Base-by-base conservation (phyloP, 1,139 yeast genomes). In the Diutina sp. region DNA sequence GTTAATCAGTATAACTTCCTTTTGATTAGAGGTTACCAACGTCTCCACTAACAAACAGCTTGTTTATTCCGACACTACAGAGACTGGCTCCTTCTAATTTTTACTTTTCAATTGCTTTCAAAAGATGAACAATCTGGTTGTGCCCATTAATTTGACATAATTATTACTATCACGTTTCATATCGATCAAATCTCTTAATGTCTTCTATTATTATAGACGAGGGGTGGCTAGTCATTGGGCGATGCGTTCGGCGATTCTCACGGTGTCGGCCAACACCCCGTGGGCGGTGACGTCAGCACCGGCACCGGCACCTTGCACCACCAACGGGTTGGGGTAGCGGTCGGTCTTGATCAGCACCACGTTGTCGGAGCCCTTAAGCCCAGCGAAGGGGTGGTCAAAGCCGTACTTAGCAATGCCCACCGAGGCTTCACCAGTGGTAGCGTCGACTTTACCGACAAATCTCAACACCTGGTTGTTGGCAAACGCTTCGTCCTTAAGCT, bases 221-320 rank as follows among this genome's bases (percentile, higher is more conserved):
- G 41, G 41, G 29, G 21, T 18, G 6, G 44, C 14, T 52, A 51
- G 45, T 58, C 67, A 74, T 58, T 66, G 66, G 57, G 83, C 83
- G 54, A 88, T 74, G 77, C 97, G 85, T 76, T 91, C 91, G 52
- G 95, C 96, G 63, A 89, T 84, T 76, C 88, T 91, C 68, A 95
- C 81, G 44, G 89, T 84, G 69, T 93, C 99, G 56, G 95, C 96
- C 65, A 93, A 79, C 55, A 95, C 97, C 71, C 99, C 99, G 70
- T 95, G 96, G 60, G 99, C 99, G 57, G 99, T 93, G 57, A 93
- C 98, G 51, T 85, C 98, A 59, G 96, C 97, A 72, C 99, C 99
- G 45, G 99, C 99, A 71, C 97, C 99, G 51, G 99, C 99, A 72
- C 99, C 99, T 78, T 93, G 99, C 63, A 93, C 80, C 62, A 93